A percentile compares a stretch with the other conserved stretches of the same genome.
phyloP scores from a whole-genome alignment of 495 filamentous ascomycete species.

The Annulohypoxylon nitens region DNA sequence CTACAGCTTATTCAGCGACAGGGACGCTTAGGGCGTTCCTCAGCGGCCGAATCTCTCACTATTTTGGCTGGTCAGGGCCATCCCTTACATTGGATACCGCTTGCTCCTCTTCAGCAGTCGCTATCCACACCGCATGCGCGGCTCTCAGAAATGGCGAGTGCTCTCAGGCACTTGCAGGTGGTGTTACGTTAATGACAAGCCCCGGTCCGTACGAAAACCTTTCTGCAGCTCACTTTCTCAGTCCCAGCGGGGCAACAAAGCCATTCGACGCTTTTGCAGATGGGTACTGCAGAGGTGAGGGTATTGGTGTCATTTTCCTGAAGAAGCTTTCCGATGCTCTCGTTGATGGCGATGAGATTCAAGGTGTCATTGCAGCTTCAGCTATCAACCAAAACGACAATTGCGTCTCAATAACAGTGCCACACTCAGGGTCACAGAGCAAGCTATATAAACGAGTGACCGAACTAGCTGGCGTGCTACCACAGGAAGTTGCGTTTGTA shows the following conservation, averaged over 20 bases:
- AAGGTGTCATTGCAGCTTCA: slow-evolving; percentile 66
- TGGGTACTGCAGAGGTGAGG: slow-evolving; percentile 74
- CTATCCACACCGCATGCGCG: slow-evolving; percentile 56
- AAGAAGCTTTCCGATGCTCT: slow-evolving; percentile 71
- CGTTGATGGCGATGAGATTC: slow-evolving; percentile 70
- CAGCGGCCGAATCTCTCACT: slow-evolving; percentile 44
- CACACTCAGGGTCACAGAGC: background rate
- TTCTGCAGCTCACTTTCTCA: slow-evolving; percentile 52
- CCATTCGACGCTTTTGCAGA: slow-evolving; percentile 73
- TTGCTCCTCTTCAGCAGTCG: slow-evolving; percentile 59
- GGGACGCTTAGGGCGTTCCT: slow-evolving; percentile 12
- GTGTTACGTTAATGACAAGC: slow-evolving; percentile 21
- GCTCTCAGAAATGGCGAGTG: slow-evolving; percentile 55
- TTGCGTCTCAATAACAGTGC: background rate
- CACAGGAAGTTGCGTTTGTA: slow-evolving; percentile 22
- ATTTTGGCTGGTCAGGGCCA: slow-evolving; percentile 63
- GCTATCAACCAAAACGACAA: slow-evolving; percentile 65
- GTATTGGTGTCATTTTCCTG: slow-evolving; percentile 67
- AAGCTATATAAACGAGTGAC: slow-evolving; percentile 5
- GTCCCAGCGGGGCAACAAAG: slow-evolving; percentile 58
- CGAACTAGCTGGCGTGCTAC: background rate
- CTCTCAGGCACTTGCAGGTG: slow-evolving; percentile 52
- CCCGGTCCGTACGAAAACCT: slow-evolving; percentile 42
- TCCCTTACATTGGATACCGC: slow-evolving; percentile 64
- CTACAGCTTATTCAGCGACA: slow-evolving; percentile 16